These are phyloP conservation scores for Sclerotinia sclerotiorum DNA, from an alignment of 2,329 filamentous ascomycete species.

Conservation along the genomic window DNA sequence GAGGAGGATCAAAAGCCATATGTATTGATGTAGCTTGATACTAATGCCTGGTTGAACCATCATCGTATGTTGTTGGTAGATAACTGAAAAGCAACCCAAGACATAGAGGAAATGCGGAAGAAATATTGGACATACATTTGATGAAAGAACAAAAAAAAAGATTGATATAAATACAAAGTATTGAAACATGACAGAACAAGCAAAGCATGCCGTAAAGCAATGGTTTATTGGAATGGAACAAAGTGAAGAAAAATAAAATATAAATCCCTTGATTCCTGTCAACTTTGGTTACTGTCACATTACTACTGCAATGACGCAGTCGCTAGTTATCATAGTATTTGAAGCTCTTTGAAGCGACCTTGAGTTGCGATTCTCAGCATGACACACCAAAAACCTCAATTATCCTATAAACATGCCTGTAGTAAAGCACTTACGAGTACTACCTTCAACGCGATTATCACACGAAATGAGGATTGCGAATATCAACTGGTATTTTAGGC, in stretches of 20 bases:
- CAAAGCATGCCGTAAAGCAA: not conserved
- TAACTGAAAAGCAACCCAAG: not conserved
- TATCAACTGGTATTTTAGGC: not conserved
- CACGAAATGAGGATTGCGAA: not conserved
- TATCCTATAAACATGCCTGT: no score
- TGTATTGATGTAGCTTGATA: not conserved
- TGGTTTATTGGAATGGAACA: rapidly evolving
- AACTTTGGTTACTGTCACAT: not conserved
- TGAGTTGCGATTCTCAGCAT: not conserved
- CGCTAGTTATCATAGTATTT: not conserved
- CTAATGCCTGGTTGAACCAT: not conserved
- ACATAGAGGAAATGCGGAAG: not conserved
- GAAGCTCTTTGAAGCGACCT: not conserved
- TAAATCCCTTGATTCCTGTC: not conserved
- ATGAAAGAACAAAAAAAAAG: not conserved
- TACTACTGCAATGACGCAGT: no score
- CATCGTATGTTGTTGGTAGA: not conserved
- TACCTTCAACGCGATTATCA: not conserved
- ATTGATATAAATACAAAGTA: not conserved
- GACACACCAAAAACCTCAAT: no score
- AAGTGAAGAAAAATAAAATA: not conserved
- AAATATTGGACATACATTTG: not conserved
- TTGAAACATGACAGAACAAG: not conserved
- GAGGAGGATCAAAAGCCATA: not conserved
- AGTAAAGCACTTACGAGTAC: not conserved